Base-by-base conservation (phyloP, 306 rosid species). In the Gillenia trifoliata region DNA sequence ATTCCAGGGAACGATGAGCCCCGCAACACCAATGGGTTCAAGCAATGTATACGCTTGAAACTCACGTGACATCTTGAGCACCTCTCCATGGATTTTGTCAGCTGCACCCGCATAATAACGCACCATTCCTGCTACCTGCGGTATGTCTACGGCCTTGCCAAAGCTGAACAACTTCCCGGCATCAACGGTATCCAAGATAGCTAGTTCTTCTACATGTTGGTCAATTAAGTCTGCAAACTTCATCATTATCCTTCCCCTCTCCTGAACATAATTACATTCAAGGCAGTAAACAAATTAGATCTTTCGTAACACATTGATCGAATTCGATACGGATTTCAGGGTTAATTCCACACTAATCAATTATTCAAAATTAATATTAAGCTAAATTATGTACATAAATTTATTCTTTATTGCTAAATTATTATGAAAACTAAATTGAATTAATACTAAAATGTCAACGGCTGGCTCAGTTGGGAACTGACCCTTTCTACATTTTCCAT, bases 61-160 rank as follows among this genome's bases (percentile, higher is more conserved):
- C 45, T 85, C 79, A 0, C 75, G 50, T 0, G 89, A 41, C 59
- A 89, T 72, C 72, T 93, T 93, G n/a, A 93, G 72, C 0, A 86
- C 92, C 50, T 86, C 82, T 1, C 98, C 98, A 4, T 93, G 97
- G 49, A 91, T 78, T 79, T 93, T 93, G 79, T 93, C 98, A 1
- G 97, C 98, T 29, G 97, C 96, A 9, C 98, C 98, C 0, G 97
- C 97, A 66, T 91, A 93, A 86, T 91, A 91, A 17, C 93, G 89
- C 5, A 93, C 11, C 0, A 22, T 67, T 2, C 38, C n/a, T 41
- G 88, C 88, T 19, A 56, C 79, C 6, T 4, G 15, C 5, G 98
- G 96, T 59, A 93, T 85, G 28, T 89, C 98, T 6, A 17, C 0
- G 17, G 61, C 30, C 75, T 89, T 91, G n/a, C 89, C 68, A 1